Evolutionary conservation across 305 asterid genomes (phyloP), one percentile per base, ranked within the genome.

Genomic region (Fraxinus greggii): DNA sequence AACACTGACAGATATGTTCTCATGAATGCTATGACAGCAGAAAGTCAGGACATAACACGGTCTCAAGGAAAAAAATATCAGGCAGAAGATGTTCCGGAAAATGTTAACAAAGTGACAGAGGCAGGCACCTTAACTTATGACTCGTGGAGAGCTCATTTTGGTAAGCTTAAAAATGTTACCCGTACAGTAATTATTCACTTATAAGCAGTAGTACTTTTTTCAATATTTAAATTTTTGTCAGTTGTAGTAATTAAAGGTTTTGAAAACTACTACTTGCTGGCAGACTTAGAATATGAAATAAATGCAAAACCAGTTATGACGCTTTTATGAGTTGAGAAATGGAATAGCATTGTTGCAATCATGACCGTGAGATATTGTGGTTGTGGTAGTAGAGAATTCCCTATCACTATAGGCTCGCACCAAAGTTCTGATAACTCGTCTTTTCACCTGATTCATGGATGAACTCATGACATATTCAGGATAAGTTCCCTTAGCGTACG

Each of bases 1-100:
- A 45, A 56, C 36, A 81, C 63, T 42, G 17, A 36, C 33, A 38
- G 65, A 36, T 56, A 56, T 38, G 67, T 72, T 81, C 82, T 77
- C 33, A 31, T 23, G 76, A 35, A 79, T 17, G 38, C 24, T 19
- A 56, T 19, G 67, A 56, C 67, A 56, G 67, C 61, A 32, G 80
- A 61, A 45, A 36, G 56, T 33, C 61, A 17, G 61, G 42, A 45
- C 70, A 61, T 78, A 51, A 77, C 9, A 77, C 32, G 75, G 31
- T 69, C 33, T 36, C 13, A 79, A 31, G 76, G 69, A 3, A 73
- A 8, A 5, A 13, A 54, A 76, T 59, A 29, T 59, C 38, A 40
- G 83, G 78, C 33, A 65, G 33, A 24, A 24, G 33, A 51, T 24
- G n/a, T 65, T 26, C n/a, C 0, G n/a, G 17, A 32, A 36, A 31